phyloP scores from a whole-genome alignment of 2,329 filamentous ascomycete species.

The Epichloe gansuensis region DNA sequence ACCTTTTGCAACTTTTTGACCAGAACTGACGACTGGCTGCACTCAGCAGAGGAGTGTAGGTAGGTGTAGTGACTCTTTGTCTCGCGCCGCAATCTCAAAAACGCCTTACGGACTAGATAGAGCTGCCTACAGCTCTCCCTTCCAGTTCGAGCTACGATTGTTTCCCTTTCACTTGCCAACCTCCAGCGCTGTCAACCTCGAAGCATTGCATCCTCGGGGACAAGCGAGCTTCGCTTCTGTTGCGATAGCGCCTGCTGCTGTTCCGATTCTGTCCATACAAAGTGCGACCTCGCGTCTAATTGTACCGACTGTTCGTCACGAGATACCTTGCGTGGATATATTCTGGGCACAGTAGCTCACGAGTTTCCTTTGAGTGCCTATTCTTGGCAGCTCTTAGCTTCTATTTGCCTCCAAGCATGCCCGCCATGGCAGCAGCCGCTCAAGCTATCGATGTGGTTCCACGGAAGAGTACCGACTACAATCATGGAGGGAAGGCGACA shows the following conservation, averaged over 20 bases:
- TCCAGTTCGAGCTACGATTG: not conserved
- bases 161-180: not conserved
- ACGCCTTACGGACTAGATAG: not conserved
- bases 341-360: not conserved
- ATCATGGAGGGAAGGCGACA: conserved; percentile 7
- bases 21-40: not conserved
- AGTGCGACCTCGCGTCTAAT: not conserved
- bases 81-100: not conserved
- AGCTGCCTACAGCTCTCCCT: not conserved
- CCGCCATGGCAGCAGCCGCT: conserved; percentile 9
- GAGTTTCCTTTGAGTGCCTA: not conserved
- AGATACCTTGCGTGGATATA: not conserved
- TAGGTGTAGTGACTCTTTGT: not conserved
- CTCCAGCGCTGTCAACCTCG: not conserved
- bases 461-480: not conserved
- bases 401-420: not conserved
- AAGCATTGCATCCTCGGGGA: not conserved
- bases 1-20: not conserved
- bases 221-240: not conserved
- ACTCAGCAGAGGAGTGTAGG: not conserved
- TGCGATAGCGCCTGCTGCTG: not conserved
- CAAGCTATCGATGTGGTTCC: conserved; percentile 10
- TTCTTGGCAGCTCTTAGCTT: not conserved
- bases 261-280: not conserved
- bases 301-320: not conserved